Evolutionary conservation across 345 rosid genomes (phyloP).

Genomic region (Psidium friedrichsthalianum): DNA sequence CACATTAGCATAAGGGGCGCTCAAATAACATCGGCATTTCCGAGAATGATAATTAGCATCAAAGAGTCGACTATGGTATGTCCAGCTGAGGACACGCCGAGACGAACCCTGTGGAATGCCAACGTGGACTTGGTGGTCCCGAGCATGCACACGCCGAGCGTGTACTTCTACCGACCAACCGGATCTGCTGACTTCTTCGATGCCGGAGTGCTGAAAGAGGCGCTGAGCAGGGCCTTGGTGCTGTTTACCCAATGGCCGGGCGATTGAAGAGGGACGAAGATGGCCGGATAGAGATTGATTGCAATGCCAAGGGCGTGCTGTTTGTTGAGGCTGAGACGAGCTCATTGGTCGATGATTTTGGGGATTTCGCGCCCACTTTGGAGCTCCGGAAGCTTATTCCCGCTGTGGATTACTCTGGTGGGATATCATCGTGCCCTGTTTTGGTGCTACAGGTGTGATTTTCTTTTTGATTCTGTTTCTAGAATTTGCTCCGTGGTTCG

Average conservation of each 20-base stretch:
- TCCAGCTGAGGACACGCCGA: slow-evolving; percentile 65
- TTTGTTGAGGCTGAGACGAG: slow-evolving; percentile 70
- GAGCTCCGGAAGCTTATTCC: slow-evolving; percentile 5
- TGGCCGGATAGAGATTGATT: slow-evolving; percentile 32
- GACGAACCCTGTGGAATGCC: slow-evolving; percentile 56
- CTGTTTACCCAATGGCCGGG: slow-evolving; percentile 73
- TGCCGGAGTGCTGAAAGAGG: slow-evolving; percentile 43
- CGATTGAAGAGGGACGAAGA: slow-evolving; percentile 50
- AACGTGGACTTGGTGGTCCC: slow-evolving; percentile 89
- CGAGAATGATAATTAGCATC: slow-evolving; percentile 49
- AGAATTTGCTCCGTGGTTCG: neutral
- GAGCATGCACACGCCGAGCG: slow-evolving; percentile 91
- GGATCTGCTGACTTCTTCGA: slow-evolving; percentile 61
- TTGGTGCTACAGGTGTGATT: slow-evolving; percentile 1
- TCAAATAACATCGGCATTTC: neutral
- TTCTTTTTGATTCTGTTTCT: neutral
- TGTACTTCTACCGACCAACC: slow-evolving; percentile 79
- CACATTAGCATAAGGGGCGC: neutral
- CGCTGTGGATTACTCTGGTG: slow-evolving; percentile 64
- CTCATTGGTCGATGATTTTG: slow-evolving; percentile 41
- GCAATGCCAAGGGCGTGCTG: slow-evolving; percentile 79
- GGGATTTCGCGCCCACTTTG: neutral
- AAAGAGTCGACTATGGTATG: slow-evolving; percentile 60
- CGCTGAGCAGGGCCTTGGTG: slow-evolving; percentile 62
- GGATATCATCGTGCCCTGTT: slow-evolving; percentile 1